phyloP scores from a whole-genome alignment of 176 grass and related monocot species.

The Microstegium vimineum region DNA sequence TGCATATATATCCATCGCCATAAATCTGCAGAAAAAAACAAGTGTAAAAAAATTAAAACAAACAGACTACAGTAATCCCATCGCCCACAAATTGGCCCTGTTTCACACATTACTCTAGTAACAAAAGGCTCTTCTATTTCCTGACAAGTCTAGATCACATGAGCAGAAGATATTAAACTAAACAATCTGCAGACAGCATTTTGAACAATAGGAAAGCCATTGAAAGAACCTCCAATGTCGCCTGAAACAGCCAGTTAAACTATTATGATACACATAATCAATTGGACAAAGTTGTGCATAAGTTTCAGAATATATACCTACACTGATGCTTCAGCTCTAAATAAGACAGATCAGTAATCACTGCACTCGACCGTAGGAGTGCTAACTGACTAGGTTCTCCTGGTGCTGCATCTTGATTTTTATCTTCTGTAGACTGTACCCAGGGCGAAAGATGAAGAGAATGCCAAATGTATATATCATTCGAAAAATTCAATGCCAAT shows the following conservation, averaged over 20 bases:
- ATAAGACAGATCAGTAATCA: background rate
- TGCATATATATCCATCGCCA: background rate
- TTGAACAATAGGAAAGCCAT: background rate
- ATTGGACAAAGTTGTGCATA: background rate
- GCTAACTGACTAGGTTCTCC: background rate
- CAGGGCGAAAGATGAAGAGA: background rate
- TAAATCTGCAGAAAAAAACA: constrained; percentile 3
- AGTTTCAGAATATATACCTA: background rate
- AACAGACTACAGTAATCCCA: background rate
- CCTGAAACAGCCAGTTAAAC: background rate
- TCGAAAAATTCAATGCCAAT: background rate
- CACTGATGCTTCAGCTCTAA: background rate
- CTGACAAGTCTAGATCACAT: background rate
- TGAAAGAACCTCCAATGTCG: background rate
- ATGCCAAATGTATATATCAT: background rate
- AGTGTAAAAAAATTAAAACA: background rate
- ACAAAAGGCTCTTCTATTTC: background rate
- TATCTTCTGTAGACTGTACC: background rate
- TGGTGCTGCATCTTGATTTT: background rate
- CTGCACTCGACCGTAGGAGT: background rate
- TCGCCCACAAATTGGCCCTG: background rate
- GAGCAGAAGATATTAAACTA: background rate
- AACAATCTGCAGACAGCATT: background rate
- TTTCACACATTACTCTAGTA: background rate
- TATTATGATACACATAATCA: background rate